Evolutionary conservation across 2,329 filamentous ascomycete species (phyloP).

Genomic region (Triangularia setosa): DNA sequence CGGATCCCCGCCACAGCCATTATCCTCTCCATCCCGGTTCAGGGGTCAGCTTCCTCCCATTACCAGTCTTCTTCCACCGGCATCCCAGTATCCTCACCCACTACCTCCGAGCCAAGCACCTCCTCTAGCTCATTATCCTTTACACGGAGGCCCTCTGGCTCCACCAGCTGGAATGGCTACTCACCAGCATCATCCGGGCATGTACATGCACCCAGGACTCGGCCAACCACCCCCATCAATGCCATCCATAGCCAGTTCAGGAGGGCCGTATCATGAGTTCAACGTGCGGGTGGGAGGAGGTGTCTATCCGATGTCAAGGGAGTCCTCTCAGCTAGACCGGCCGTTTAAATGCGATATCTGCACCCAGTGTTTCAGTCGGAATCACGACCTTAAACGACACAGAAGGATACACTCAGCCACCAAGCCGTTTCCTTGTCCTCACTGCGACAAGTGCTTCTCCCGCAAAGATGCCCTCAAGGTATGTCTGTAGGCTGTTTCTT

Average conservation of each 20-base stretch:
- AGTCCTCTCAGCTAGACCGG: constrained; percentile 56
- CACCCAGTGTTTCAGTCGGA: constrained; percentile 87
- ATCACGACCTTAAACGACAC: constrained; percentile 91
- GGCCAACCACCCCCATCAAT: background rate
- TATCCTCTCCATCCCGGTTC: constrained; percentile 1
- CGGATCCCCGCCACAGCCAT: background rate
- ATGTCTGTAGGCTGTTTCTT: background rate
- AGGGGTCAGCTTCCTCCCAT: constrained; percentile 1
- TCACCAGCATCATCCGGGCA: background rate
- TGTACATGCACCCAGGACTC: background rate
- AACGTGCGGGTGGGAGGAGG: background rate
- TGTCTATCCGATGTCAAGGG: background rate
- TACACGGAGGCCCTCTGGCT: background rate
- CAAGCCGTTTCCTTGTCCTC: constrained; percentile 87
- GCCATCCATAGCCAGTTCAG: background rate
- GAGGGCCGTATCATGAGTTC: constrained; percentile 2
- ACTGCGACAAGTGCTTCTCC: constrained; percentile 93
- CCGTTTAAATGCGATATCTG: constrained; percentile 94
- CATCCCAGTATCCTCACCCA: background rate
- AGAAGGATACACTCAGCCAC: constrained; percentile 91
- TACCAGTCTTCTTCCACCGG: constrained; percentile 1
- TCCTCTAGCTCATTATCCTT: background rate
- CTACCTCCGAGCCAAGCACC: background rate
- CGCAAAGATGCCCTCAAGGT: constrained; percentile 96
- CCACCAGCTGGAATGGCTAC: constrained; percentile 1